Conservation (phyloP, 2,329 filamentous ascomycete genomes). For the Epichloe amarillans region DNA sequence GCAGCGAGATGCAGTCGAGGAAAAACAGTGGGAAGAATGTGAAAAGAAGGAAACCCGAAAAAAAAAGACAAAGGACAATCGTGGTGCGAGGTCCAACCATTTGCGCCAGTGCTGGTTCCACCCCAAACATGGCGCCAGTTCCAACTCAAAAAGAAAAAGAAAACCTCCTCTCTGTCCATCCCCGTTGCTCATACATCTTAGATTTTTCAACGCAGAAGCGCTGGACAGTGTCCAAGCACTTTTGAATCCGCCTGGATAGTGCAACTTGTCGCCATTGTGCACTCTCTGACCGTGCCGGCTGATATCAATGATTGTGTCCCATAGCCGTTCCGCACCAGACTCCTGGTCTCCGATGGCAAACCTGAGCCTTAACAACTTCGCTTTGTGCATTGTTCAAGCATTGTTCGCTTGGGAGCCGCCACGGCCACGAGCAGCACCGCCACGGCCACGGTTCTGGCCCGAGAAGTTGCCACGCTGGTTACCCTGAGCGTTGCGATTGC, state of each 20-base stretch:
- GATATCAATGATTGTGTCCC: not conserved
- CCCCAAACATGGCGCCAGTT: constrained; percentile 19
- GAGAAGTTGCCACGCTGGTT: constrained; percentile 56
- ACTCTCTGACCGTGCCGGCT: not conserved
- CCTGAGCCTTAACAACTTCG: not conserved
- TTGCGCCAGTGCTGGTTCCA: constrained; percentile 10
- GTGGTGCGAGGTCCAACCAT: constrained; percentile 9
- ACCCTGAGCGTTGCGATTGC: constrained; percentile 44
- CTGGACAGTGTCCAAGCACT: not conserved
- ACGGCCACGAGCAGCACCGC: constrained; percentile 51
- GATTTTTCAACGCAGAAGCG: not conserved
- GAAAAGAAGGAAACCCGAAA: constrained; percentile 3
- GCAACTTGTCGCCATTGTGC: not conserved
- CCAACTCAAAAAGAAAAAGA: constrained; percentile 14
- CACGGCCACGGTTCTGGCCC: constrained; percentile 51
- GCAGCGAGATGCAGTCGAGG: constrained; percentile 10
- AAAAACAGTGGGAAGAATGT: not conserved
- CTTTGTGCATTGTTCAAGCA: constrained; percentile 23
- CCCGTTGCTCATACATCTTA: not conserved
- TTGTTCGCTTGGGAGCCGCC: constrained; percentile 44
- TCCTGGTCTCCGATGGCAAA: not conserved
- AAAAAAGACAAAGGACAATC: constrained; percentile 1
- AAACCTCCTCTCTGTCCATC: constrained; percentile 13
- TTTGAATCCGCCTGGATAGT: not conserved
- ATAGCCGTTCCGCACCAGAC: not conserved